Base-by-base conservation (phyloP, 2,329 filamentous ascomycete species). In the Xylaria sp. region DNA sequence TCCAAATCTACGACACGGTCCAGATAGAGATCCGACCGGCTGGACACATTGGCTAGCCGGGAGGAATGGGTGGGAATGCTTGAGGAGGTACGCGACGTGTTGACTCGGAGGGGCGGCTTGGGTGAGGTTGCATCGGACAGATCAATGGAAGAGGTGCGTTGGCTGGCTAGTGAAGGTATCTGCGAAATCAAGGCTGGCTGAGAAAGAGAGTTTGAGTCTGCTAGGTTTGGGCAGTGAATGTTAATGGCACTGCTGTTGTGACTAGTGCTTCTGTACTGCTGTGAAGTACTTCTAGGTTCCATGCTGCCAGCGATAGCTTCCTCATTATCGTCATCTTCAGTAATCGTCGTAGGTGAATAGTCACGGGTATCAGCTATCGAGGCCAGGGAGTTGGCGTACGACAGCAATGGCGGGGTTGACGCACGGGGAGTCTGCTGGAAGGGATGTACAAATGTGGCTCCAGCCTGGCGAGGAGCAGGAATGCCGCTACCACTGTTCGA, bases 351-450 rank as follows among this genome's bases (percentile, higher is more conserved):
- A 23, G 82, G 83, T 11, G 83, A 86, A 70, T 82, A 83, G 57
- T 87, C 85, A 68, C 84, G 81, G 50, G 71, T 74, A 37, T 70
- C 70, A 62, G 75, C 81, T 55, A 86, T 77, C 2, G 83, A 85
- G 15, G 81, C 79, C 45, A 84, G 75, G 7, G 85, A 86, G 72
- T 84, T 84, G 66, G 84, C 81, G 72, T 87, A 87, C 23, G 84
- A 83, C 63, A 87, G 81, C 61, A 87, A 70, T 8, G 86, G 85
- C 53, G 86, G 85, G 62, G 86, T 87, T 47, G 84, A 83, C 1
- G 85, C 85, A 42, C 84, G 82, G 33, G 87, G 87, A 8, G 80
- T 87, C 75, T 89, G 87, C 72, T 88, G 85, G 67, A 88, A 89
- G 25, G 87, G 87, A 71, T 89, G 87, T 19, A 88, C 80, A 70